Evolutionary conservation across 495 filamentous ascomycete species (phyloP), one percentile per base, ranked within the genome.

Genomic region (Neohortaea acidophila): DNA sequence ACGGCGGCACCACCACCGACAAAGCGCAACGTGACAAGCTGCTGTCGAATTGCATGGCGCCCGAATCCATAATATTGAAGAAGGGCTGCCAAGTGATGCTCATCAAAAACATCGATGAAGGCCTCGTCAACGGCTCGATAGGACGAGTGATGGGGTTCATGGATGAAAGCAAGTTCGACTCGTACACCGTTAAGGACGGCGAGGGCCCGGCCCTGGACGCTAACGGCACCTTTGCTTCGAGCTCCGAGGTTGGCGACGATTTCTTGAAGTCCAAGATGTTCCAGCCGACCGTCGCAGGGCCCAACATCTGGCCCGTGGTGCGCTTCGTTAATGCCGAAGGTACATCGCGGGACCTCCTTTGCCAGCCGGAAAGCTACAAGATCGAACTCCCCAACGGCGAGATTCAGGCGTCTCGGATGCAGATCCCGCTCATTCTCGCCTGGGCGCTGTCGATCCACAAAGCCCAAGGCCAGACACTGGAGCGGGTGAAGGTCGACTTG

Each of bases 371-470:
- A 52, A 65, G 71, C 7, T 97, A 91, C 91, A 97, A 93, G 57
- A 81, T 94, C 21, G 91, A 97, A 58, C 72, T 94, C 18, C 91
- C 91, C 11, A 94, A 80, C 33, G 89, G 89, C 28, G 89, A 97
- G 52, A 68, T 94, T 0, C 89, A 94, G 58, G 89, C 89, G 1
- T 74, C 77, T 24, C 79, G 82, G 21, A 63, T 58, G 5, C 81
- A 87, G 53, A 49, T 87, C 44, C 81, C 89, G 2, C 66, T 97
- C 22, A 96, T 96, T 36, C 67, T 97, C 9, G 89, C 89, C 1
- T 96, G 89, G 89, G 91, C 89, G 11, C 61, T 97, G 12, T 92
- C 83, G 2, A 96, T 97, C 45, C 89, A 97, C 64, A 97, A 97
- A 61, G 89, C 91, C 7, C 89, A 97, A 54, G 89, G 89, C 0